A percentile compares a stretch with the other conserved stretches of the same genome.
Evolutionary conservation across 1,284 basidiomycete species (phyloP).

Genomic region (Ceratobasidium theobromae): DNA sequence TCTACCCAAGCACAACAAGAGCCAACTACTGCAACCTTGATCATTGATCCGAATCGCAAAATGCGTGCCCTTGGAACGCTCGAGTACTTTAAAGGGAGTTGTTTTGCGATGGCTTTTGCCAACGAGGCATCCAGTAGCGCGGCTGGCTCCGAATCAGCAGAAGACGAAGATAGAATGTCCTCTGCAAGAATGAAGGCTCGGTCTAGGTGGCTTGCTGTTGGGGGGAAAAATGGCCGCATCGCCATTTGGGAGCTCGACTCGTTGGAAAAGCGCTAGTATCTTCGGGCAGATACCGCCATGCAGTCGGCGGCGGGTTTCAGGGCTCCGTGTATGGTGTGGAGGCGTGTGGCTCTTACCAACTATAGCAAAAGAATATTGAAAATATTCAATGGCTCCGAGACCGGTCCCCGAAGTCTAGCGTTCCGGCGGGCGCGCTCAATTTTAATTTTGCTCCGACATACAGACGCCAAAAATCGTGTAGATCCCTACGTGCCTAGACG

Average conservation of each 20-base stretch:
- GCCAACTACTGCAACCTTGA: constrained; percentile 52
- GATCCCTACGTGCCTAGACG: no score
- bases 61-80: constrained; percentile 66
- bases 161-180: constrained; percentile 46
- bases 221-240: constrained; percentile 72
- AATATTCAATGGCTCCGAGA: no score
- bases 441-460: no score
- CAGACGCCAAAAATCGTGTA: no score
- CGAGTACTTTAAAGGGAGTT: constrained; percentile 72
- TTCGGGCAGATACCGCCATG: no score
- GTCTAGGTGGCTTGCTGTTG: constrained; percentile 68
- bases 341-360: no score
- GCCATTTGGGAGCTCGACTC: constrained; percentile 77
- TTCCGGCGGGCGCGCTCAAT: no score
- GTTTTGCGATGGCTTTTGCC: constrained; percentile 72
- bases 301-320: no score
- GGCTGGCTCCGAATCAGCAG: constrained; percentile 53
- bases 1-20: constrained; percentile 50
- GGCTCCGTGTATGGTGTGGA: no score
- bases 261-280: constrained; percentile 51
- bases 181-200: constrained; percentile 47
- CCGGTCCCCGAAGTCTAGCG: no score
- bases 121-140: constrained; percentile 39
- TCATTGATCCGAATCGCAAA: not conserved
- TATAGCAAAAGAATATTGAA: no score